Percentiles rank a stretch among this genome's conserved stretches.
Evolutionary conservation across 192 early-diverging fungal genomes (phyloP).

Genomic region (Chytriomyces sp.): DNA sequence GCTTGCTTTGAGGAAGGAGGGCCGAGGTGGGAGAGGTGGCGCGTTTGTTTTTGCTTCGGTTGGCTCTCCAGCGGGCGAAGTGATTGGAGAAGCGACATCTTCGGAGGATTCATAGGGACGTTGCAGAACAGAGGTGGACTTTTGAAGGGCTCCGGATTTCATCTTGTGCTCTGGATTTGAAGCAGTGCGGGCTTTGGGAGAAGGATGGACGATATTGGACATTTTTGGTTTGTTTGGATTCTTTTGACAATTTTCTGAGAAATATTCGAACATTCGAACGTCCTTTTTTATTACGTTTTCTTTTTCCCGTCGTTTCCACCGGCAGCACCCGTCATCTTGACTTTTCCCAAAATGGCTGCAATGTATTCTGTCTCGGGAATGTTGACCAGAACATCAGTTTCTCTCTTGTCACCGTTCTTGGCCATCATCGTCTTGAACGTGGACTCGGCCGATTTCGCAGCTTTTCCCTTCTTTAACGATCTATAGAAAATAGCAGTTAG

Average conservation of each 20-base stretch:
- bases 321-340: conserved; percentile 60
- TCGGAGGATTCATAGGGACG: no score
- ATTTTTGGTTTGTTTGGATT: no score
- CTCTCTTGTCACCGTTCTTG: conserved; percentile 48
- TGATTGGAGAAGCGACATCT: no score
- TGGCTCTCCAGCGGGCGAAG: no score
- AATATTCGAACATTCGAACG: no score
- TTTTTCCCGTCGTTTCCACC: conserved; percentile 7
- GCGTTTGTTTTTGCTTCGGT: background rate
- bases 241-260: no score
- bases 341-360: conserved; percentile 83
- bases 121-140: no score
- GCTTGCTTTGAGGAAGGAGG: conserved; percentile 1
- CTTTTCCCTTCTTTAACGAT: conserved; percentile 89
- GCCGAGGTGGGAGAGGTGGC: background rate
- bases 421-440: conserved; percentile 46
- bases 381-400: conserved; percentile 71
- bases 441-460: conserved; percentile 60
- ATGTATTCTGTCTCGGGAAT: conserved; percentile 86
- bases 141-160: no score
- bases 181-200: no score
- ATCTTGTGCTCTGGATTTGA: no score
- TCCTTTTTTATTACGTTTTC: background rate
- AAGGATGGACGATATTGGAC: no score
- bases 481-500: conserved; percentile 28